Evolutionary conservation across 768 basidiomycete genomes (phyloP).

Genomic region (Sutorius australiensis): DNA sequence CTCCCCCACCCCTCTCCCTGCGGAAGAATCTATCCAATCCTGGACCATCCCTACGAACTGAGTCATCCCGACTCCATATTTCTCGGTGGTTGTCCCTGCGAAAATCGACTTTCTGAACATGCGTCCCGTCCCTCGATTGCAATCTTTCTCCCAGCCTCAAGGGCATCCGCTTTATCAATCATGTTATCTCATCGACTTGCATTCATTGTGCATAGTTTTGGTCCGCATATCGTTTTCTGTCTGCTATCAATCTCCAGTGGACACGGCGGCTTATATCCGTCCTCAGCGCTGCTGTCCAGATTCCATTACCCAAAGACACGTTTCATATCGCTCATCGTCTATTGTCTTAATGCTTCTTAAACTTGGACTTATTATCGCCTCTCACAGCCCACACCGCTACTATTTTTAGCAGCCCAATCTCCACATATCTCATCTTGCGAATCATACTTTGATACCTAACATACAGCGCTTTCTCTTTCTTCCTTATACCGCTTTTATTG

Average conservation of each 20-base stretch:
- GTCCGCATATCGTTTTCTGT: constrained; percentile 11
- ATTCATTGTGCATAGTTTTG: constrained; percentile 27
- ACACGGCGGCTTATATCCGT: neutral
- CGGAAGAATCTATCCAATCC: constrained; percentile 30
- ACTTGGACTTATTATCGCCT: constrained; percentile 18
- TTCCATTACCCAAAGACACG: neutral
- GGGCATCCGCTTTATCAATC: constrained; percentile 2
- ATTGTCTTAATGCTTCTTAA: constrained; percentile 6
- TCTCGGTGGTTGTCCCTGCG: too few relatives aligned
- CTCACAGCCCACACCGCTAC: neutral
- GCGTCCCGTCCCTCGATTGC: constrained; percentile 3
- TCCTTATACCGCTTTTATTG: neutral
- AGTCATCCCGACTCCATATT: neutral
- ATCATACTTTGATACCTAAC: constrained; percentile 1
- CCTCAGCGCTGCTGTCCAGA: neutral
- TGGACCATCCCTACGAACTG: constrained; percentile 25
- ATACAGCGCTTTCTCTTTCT: neutral
- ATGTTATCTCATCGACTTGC: constrained; percentile 13
- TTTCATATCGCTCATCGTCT: neutral
- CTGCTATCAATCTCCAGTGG: constrained; percentile 6
- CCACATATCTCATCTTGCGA: neutral
- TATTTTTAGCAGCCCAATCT: neutral
- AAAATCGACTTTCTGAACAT: constrained; percentile 12
- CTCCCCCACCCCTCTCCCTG: constrained; percentile 15
- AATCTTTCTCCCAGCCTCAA: constrained; percentile 5